phyloP scores from a whole-genome alignment of 176 grass and related monocot genomes.

The Lolium rigidum region DNA sequence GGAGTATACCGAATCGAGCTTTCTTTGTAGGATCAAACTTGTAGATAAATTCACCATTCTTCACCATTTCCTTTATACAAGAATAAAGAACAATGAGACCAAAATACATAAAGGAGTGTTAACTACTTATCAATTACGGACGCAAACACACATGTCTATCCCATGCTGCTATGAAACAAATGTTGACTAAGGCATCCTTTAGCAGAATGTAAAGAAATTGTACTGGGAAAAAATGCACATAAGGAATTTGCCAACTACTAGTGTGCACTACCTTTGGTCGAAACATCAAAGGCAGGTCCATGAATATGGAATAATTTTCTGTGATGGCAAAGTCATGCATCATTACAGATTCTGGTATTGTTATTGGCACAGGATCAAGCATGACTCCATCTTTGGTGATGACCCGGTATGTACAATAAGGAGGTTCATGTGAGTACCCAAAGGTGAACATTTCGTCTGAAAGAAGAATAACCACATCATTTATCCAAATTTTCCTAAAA shows the following conservation, averaged over 20 bases:
- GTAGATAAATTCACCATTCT: conserved; percentile 81
- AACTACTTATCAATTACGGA: background rate
- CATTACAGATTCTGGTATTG: conserved; percentile 94
- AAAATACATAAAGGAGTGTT: background rate
- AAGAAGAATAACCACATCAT: conserved; percentile 37
- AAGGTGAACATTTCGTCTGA: conserved; percentile 99
- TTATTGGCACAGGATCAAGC: conserved; percentile 98
- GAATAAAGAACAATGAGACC: conserved; percentile 3
- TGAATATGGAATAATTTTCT: conserved; percentile 94
- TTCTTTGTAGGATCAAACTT: conserved; percentile 91
- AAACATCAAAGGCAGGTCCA: conserved; percentile 94
- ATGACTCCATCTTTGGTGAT: conserved; percentile 90
- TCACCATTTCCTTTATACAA: conserved; percentile 90
- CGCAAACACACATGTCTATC: background rate
- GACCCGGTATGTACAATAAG: conserved; percentile 93
- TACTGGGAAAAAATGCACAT: background rate
- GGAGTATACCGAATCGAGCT: conserved; percentile 90
- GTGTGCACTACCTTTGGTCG: conserved; percentile 67
- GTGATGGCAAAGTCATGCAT: conserved; percentile 99
- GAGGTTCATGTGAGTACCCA: conserved; percentile 85
- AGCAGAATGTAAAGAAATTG: background rate
- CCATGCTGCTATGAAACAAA: background rate
- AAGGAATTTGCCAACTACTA: background rate
- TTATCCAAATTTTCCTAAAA: background rate
- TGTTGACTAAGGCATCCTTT: conserved; percentile 4